Evolutionary conservation across 192 early-diverging fungal genomes (phyloP), one percentile per base, ranked within the genome.

Genomic region (Podila verticillata): DNA sequence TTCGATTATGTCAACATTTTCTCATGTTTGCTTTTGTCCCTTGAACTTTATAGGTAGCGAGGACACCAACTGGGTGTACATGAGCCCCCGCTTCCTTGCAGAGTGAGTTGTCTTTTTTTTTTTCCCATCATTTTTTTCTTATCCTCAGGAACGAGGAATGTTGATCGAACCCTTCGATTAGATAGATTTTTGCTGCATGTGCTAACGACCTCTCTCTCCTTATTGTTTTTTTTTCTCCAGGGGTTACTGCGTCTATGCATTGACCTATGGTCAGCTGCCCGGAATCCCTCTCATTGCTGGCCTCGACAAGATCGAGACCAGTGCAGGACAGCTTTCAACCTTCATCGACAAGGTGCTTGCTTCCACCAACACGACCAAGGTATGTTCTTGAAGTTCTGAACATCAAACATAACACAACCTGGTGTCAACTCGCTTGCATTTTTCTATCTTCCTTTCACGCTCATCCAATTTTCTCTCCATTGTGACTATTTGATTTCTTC

Each of bases 161-260:
- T 9, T 19, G 22, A 44, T 7, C 9, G 7, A 15, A 19, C 1
- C 35, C 26, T 20, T 36, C 30, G 28, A 71, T 57, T 20, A 26
- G 2, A 10, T 47, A 22, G 39, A 34, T 32, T 49, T 29, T 31
- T 60, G 0, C 29, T 34, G 15, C 30, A 60, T 60, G 54, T 57
- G 78, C 19, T 73, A 24, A 73, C 73, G 48, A 73, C 69, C 61
- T 63, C 19, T n/a, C 66, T 61, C 9, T 8, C 71, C 49, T 54
- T 47, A 8, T 54, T 54, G n/a, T 54, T 10, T 51, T 24, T 54
- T 26, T 54, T 47, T 47, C 7, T 17, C 48, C 20, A 51, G 22
- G 29, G 80, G 80, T 9, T 82, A 74, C 72, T 82, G 80, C 10
- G 62, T 63, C 22, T 82, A 48, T 58, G 59, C 72, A 5, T 57